A percentile compares a stretch with the other conserved stretches of the same genome.
These are phyloP conservation scores for Solanum etuberosum DNA, from an alignment of 257 asterid genomes.

Conservation along the genomic window DNA sequence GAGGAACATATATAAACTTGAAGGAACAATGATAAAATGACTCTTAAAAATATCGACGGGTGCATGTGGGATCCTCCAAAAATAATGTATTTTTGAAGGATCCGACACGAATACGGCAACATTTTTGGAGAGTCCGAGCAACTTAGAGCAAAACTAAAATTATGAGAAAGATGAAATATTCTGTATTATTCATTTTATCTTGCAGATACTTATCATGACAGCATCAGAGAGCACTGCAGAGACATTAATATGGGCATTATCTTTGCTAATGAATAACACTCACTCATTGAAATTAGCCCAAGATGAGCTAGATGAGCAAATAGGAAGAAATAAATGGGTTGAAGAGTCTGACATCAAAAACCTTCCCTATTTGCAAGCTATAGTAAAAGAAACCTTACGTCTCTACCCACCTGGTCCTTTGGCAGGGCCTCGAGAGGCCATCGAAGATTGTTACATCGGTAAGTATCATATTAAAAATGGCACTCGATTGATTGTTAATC, in stretches of 20 bases:
- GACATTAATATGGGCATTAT: slow-evolving; percentile 44
- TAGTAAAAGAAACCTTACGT: slow-evolving; percentile 44
- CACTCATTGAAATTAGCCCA: slow-evolving; percentile 15
- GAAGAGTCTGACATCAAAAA: slow-evolving; percentile 43
- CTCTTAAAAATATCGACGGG: too few species aligned
- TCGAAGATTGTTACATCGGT: slow-evolving; percentile 26
- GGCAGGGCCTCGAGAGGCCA: slow-evolving; percentile 40
- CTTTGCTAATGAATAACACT: slow-evolving; percentile 32
- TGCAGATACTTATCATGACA: slow-evolving; percentile 32
- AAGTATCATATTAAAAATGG: slow-evolving; percentile 20
- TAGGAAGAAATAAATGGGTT: slow-evolving; percentile 33
- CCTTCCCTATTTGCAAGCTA: slow-evolving; percentile 31
- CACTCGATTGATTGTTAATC: slow-evolving; percentile 33
- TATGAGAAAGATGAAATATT: too few species aligned
- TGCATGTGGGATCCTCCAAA: too few species aligned
- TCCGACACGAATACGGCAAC: too few species aligned
- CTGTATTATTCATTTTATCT: not conserved
- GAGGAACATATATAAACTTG: not conserved
- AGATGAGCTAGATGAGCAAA: slow-evolving; percentile 21
- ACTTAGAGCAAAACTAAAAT: too few species aligned
- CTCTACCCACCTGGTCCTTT: slow-evolving; percentile 61
- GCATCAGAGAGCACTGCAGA: slow-evolving; percentile 50
- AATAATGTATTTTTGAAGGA: too few species aligned
- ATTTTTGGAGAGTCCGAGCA: too few species aligned
- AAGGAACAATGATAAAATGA: too few species aligned